These are phyloP conservation scores for Immersiporthe knoxdaviesiana DNA, from an alignment of 2,329 filamentous ascomycete species.

Conservation along the genomic window DNA sequence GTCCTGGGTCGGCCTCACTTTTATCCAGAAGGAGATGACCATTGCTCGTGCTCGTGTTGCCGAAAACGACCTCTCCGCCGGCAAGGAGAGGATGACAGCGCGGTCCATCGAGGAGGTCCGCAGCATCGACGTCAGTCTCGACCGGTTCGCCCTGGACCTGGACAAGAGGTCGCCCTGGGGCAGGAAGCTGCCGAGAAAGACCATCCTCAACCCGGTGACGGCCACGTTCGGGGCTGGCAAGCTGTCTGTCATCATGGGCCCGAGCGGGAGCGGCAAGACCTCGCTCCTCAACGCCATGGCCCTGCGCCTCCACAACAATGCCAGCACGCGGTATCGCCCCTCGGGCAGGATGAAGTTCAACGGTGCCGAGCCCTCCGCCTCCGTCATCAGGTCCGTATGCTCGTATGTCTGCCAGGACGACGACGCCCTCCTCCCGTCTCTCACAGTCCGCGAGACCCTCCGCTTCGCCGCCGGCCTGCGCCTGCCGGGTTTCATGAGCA, in stretches of 20 bases:
- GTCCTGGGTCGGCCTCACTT: constrained; percentile 65
- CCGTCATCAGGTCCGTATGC: constrained; percentile 71
- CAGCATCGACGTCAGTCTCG: constrained; percentile 66
- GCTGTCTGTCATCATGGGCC: constrained; percentile 80
- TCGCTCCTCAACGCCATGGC: constrained; percentile 76
- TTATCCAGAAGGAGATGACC: constrained; percentile 68
- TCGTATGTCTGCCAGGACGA: constrained; percentile 82
- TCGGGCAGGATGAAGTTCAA: constrained; percentile 72
- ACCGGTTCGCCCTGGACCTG: constrained; percentile 65
- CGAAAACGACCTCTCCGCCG: constrained; percentile 66
- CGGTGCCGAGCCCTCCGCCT: constrained; percentile 66
- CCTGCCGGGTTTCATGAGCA: constrained; percentile 71
- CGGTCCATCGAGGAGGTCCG: constrained; percentile 57
- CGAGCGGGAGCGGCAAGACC: constrained; percentile 77
- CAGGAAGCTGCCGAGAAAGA: constrained; percentile 55
- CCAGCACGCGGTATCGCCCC: constrained; percentile 64
- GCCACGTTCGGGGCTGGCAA: constrained; percentile 69
- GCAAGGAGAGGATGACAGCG: constrained; percentile 69
- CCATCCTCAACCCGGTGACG: constrained; percentile 69
- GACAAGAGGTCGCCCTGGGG: constrained; percentile 62
- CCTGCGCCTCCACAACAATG: constrained; percentile 63
- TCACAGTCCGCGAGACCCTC: constrained; percentile 77
- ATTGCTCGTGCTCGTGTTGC: constrained; percentile 65
- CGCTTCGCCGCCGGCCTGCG: constrained; percentile 72
- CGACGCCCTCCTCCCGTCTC: constrained; percentile 71